phyloP scores from a whole-genome alignment of 1,139 yeast species.

The Kodamaea ohmeri region DNA sequence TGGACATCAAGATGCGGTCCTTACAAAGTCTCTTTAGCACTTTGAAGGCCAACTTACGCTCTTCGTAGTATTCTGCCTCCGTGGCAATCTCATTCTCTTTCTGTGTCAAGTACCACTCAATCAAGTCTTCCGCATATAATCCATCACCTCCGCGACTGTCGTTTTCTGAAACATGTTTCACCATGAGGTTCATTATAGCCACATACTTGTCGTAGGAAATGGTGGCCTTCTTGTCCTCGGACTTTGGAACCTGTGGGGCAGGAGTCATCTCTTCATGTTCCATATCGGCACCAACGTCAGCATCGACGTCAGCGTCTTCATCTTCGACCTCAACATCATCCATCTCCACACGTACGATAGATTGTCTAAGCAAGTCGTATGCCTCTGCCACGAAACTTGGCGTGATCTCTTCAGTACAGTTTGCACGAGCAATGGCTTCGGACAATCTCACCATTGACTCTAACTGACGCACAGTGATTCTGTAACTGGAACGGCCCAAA shows the following conservation, averaged over 20 bases:
- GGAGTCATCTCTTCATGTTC: slow-evolving; percentile 17
- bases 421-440: slow-evolving; percentile 97
- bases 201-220: slow-evolving; percentile 87
- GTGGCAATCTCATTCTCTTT: slow-evolving; percentile 69
- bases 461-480: slow-evolving; percentile 95
- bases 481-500: slow-evolving; percentile 77
- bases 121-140: slow-evolving; percentile 63
- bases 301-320: slow-evolving; percentile 38
- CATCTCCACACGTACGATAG: slow-evolving; percentile 90
- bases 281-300: slow-evolving; percentile 49
- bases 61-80: slow-evolving; percentile 70
- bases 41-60: slow-evolving; percentile 69
- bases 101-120: slow-evolving; percentile 77
- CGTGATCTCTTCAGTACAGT: slow-evolving; percentile 86
- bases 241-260: slow-evolving; percentile 10
- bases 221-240: slow-evolving; percentile 21
- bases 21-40: slow-evolving; percentile 82
- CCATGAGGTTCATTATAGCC: slow-evolving; percentile 76
- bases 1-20: slow-evolving; percentile 81
- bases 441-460: slow-evolving; percentile 91
- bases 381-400: slow-evolving; percentile 93
- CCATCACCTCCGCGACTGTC: slow-evolving; percentile 60
- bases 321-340: slow-evolving; percentile 89
- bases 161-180: slow-evolving; percentile 64
- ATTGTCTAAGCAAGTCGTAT: slow-evolving; percentile 81